Conservation (phyloP, 1,284 basidiomycete species). For the Wallemia ichthyophaga region DNA sequence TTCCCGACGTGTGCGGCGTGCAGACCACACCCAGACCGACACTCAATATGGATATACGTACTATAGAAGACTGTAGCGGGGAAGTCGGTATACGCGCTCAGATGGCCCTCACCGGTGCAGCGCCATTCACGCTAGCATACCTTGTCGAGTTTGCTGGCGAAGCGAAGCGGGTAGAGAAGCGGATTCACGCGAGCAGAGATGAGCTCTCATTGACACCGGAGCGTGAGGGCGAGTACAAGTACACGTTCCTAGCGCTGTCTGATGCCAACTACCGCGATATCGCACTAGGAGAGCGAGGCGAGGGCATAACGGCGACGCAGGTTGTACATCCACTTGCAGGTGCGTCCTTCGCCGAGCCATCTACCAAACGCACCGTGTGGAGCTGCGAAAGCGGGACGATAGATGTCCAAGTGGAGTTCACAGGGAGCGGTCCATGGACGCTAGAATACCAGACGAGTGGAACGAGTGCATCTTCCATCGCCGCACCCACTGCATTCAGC, state of each 20-base stretch:
- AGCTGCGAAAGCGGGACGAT: slow-evolving; percentile 39
- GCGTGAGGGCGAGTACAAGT: slow-evolving; percentile 61
- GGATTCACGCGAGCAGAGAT: slow-evolving; percentile 36
- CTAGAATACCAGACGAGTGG: slow-evolving; percentile 47
- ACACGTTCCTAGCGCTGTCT: slow-evolving; percentile 46
- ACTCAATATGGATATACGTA: slow-evolving; percentile 47
- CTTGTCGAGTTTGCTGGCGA: slow-evolving; percentile 34
- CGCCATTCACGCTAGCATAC: slow-evolving; percentile 64
- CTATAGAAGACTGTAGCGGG: slow-evolving; percentile 34
- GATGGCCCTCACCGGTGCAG: slow-evolving; percentile 57
- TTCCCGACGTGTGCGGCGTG: slow-evolving; percentile 17
- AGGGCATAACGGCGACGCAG: slow-evolving; percentile 45
- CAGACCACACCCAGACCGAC: slow-evolving; percentile 30
- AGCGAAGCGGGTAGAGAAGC: slow-evolving; percentile 22
- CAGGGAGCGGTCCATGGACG: slow-evolving; percentile 59
- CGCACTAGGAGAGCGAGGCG: slow-evolving; percentile 17
- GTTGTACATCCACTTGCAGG: slow-evolving; percentile 60
- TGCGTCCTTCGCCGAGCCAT: slow-evolving; percentile 32
- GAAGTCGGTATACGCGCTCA: slow-evolving; percentile 72
- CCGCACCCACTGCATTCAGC: slow-evolving; percentile 5
- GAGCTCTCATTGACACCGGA: slow-evolving; percentile 66
- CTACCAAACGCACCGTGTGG: slow-evolving; percentile 18
- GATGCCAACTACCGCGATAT: slow-evolving; percentile 57
- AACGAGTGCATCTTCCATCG: slow-evolving; percentile 20
- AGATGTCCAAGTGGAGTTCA: slow-evolving; percentile 41